These are phyloP conservation scores for Filobasidium wieringae DNA, from an alignment of 768 basidiomycete genomes.

Conservation along the genomic window DNA sequence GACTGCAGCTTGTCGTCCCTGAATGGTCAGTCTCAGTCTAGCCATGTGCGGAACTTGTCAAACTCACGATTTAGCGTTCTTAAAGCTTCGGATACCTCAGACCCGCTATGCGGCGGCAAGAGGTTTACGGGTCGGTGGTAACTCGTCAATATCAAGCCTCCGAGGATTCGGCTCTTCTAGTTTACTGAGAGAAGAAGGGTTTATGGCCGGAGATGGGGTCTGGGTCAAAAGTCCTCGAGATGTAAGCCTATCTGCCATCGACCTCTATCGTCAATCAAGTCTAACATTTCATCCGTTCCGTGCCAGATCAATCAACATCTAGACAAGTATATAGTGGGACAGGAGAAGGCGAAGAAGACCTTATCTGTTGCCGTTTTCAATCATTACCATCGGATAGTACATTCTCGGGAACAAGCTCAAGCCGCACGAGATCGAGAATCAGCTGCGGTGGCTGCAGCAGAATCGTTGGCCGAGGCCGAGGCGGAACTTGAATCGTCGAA, in stretches of 20 bases:
- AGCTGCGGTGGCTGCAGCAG: not conserved
- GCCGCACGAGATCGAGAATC: not conserved
- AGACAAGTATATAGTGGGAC: constrained; percentile 80
- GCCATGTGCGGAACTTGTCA: too few species aligned
- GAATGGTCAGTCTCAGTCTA: too few species aligned
- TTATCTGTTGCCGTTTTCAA: constrained; percentile 91
- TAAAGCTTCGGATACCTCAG: too few species aligned
- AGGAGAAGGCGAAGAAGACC: constrained; percentile 83
- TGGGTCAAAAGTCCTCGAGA: constrained; percentile 13
- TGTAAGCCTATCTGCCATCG: not conserved
- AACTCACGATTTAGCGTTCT: too few species aligned
- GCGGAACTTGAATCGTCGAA: not conserved
- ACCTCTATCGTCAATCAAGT: not conserved
- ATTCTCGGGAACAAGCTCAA: not conserved
- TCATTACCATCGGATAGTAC: constrained; percentile 63
- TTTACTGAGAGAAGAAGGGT: not conserved
- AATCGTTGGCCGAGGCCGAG: not conserved
- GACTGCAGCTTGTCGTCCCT: too few species aligned
- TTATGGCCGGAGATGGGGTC: constrained; percentile 1
- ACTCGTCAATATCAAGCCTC: too few species aligned
- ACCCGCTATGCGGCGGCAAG: too few species aligned
- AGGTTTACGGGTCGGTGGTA: too few species aligned
- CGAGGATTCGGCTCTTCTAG: not conserved
- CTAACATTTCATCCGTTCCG: constrained; percentile 2
- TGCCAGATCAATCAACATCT: constrained; percentile 70